Percentiles rank a stretch among this genome's conserved stretches.
phyloP scores from a whole-genome alignment of 352 stramenopile genomes.

The Phytopythium sindhum region DNA sequence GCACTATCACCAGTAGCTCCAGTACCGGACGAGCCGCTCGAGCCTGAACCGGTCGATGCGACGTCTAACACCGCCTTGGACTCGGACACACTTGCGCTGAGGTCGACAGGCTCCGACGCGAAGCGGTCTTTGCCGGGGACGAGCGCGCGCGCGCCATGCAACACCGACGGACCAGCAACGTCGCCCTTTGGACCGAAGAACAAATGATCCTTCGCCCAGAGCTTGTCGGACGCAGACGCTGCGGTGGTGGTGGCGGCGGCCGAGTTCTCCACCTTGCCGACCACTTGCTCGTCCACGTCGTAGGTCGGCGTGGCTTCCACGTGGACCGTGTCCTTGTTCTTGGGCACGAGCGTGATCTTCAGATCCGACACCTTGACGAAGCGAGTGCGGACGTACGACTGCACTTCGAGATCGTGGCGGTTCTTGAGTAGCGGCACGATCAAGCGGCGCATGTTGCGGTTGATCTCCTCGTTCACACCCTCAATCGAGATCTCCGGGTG shows the following conservation, averaged over 20 bases:
- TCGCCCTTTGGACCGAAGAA: constrained; percentile 71
- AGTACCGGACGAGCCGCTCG: constrained; percentile 16
- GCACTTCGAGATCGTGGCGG: constrained; percentile 60
- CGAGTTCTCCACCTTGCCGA: constrained; percentile 8
- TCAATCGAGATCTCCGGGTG: constrained; percentile 70
- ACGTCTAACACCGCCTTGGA: constrained; percentile 56
- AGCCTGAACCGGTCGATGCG: constrained; percentile 6
- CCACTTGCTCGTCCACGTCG: constrained; percentile 6
- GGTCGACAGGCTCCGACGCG: constrained; percentile 54
- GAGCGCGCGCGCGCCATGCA: constrained; percentile 41
- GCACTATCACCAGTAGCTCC: constrained; percentile 8
- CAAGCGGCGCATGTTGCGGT: constrained; percentile 58
- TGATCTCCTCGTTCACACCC: constrained; percentile 58
- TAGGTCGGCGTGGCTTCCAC: constrained; percentile 28
- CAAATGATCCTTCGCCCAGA: constrained; percentile 55
- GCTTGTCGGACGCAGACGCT: constrained; percentile 13
- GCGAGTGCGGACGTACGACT: constrained; percentile 54
- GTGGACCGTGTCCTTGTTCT: constrained; percentile 57
- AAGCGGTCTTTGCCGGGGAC: constrained; percentile 43
- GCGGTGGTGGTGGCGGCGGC: background rate
- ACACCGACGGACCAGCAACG: constrained; percentile 49
- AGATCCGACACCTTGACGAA: constrained; percentile 64
- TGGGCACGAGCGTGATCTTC: constrained; percentile 62
- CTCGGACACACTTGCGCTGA: constrained; percentile 49
- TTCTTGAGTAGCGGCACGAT: constrained; percentile 76